Percentiles rank a stretch among this genome's conserved stretches.
These are phyloP conservation scores for Psilocybe sp. DNA, from an alignment of 768 basidiomycete genomes.

Conservation along the genomic window DNA sequence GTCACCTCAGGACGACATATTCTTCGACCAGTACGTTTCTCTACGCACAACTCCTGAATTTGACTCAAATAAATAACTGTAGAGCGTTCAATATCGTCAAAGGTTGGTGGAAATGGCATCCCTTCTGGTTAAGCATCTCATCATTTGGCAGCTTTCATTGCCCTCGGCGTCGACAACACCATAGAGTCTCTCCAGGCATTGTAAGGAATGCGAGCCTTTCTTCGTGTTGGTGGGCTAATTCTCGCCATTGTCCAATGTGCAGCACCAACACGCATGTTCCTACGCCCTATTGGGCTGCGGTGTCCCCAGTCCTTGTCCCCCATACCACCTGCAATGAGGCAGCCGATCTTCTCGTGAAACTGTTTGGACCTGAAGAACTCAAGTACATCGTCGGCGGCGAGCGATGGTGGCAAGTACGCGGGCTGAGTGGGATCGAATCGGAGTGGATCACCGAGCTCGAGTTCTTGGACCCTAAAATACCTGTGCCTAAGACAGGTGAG, in stretches of 20 bases:
- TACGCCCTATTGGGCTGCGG: slow-evolving; percentile 62
- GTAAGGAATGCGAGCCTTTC: slow-evolving; percentile 26
- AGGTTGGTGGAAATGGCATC: slow-evolving; percentile 17
- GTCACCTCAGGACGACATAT: slow-evolving; percentile 56
- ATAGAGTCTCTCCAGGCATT: slow-evolving; percentile 72
- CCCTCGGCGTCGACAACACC: slow-evolving; percentile 61
- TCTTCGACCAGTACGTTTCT: slow-evolving; percentile 62
- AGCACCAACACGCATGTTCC: slow-evolving; percentile 72
- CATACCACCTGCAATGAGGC: slow-evolving; percentile 54
- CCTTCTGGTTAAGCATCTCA: neutral
- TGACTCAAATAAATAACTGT: neutral
- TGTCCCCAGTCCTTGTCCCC: slow-evolving; percentile 57
- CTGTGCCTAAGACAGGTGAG: slow-evolving; percentile 19
- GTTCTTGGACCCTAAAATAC: slow-evolving; percentile 27
- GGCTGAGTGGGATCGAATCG: slow-evolving; percentile 63
- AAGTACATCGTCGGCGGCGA: slow-evolving; percentile 69
- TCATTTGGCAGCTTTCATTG: slow-evolving; percentile 50
- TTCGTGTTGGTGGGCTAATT: neutral
- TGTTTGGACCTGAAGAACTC: slow-evolving; percentile 71
- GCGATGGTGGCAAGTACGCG: slow-evolving; percentile 83
- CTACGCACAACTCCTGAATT: neutral
- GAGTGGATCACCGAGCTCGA: slow-evolving; percentile 60
- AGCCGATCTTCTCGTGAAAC: slow-evolving; percentile 66
- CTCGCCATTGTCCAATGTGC: neutral
- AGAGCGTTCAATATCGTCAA: slow-evolving; percentile 73